Conservation (phyloP, 1,284 basidiomycete species). For the Tausonia pullulans region DNA sequence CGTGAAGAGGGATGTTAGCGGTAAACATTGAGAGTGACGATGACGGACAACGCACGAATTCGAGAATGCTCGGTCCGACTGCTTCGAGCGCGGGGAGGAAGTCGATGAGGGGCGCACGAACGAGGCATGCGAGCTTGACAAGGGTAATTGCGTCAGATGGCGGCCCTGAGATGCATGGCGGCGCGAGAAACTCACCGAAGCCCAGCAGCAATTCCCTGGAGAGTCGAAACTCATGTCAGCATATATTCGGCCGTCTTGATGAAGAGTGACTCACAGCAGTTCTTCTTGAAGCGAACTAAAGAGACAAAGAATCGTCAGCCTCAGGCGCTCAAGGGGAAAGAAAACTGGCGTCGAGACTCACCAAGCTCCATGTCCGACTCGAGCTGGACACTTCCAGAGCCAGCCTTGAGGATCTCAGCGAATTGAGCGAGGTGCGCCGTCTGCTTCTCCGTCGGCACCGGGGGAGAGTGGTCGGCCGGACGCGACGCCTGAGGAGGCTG, state of each 20-base stretch:
- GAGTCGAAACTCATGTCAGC: background rate
- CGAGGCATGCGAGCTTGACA: constrained; percentile 19
- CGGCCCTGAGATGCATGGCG: too few species aligned
- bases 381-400: constrained; percentile 20
- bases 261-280: background rate
- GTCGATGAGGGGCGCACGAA: constrained; percentile 23
- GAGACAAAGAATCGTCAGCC: too few species aligned
- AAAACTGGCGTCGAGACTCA: too few species aligned
- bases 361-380: constrained; percentile 24
- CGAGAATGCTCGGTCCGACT: constrained; percentile 8
- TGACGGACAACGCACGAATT: constrained; percentile 1
- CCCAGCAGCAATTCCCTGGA: constrained; percentile 24
- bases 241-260: background rate
- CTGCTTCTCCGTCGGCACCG: constrained; percentile 18
- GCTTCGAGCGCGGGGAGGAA: constrained; percentile 25
- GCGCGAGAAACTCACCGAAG: background rate
- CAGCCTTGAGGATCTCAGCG: constrained; percentile 20
- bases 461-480: constrained; percentile 2
- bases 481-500: constrained; percentile 20
- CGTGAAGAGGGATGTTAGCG: background rate
- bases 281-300: constrained; percentile 26
- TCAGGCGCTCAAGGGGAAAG: too few species aligned
- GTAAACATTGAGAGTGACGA: background rate
- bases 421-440: constrained; percentile 22
- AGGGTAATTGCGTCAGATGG: constrained; percentile 15